Conservation (phyloP, 768 basidiomycete species). For the Amanita jacksonii region DNA sequence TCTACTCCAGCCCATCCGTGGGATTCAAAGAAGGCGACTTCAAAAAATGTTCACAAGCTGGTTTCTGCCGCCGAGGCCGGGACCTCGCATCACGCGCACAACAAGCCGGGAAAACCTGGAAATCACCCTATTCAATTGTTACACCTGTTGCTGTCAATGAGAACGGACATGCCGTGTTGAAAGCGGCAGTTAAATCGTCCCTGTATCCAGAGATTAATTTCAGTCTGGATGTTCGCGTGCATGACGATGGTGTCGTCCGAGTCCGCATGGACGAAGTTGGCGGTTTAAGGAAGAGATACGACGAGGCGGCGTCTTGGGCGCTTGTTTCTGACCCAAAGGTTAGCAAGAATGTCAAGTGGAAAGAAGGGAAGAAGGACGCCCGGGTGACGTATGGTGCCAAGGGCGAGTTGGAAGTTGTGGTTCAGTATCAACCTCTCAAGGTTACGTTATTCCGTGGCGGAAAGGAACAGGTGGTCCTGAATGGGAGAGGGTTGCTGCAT, state of each 20-base stretch:
- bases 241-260: slow-evolving; percentile 83
- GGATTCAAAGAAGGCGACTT: slow-evolving; percentile 81
- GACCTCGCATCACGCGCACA: slow-evolving; percentile 69
- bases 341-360: slow-evolving; percentile 55
- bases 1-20: slow-evolving; percentile 16
- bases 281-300: slow-evolving; percentile 75
- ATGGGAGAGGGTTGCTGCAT: slow-evolving; percentile 83
- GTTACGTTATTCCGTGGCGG: slow-evolving; percentile 65
- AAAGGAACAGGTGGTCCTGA: slow-evolving; percentile 79
- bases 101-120: slow-evolving; percentile 51
- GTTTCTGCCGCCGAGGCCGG: slow-evolving; percentile 85
- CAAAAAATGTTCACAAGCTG: slow-evolving; percentile 90
- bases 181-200: slow-evolving; percentile 66
- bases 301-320: slow-evolving; percentile 89
- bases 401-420: slow-evolving; percentile 53
- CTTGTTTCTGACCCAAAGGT: slow-evolving; percentile 63
- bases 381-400: slow-evolving; percentile 57
- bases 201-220: slow-evolving; percentile 83
- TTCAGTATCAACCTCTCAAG: slow-evolving; percentile 69
- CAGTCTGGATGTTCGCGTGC: slow-evolving; percentile 71
- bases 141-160: slow-evolving; percentile 39
- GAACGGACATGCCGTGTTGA: slow-evolving; percentile 47
- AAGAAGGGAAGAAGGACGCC: slow-evolving; percentile 51
- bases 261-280: slow-evolving; percentile 86
- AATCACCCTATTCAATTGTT: slow-evolving; percentile 80